Base-by-base conservation (phyloP, 2,329 filamentous ascomycete species). In the Claviceps monticola region DNA sequence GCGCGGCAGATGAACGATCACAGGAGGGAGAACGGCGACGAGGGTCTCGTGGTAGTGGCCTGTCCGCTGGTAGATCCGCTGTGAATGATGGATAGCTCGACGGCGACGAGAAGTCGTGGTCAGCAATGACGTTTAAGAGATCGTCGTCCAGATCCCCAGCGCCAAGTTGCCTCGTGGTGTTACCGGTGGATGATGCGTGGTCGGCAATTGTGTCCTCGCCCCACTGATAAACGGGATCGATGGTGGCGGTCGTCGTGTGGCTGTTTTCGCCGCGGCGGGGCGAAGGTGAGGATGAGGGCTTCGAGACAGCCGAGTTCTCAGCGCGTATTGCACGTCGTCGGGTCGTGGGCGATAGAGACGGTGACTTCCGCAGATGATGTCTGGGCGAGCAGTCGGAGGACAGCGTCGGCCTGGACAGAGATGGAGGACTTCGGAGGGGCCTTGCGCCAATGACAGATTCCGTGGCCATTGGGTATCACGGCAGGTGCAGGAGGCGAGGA, bases 91-190 rank as follows among this genome's bases (percentile, higher is more conserved):
- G 64, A 48, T 68, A 68, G 14, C 56, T 60, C 19, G 67, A 68
- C 21, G 66, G 66, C 2, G 67, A 69, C 9, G 66, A 68, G 50
- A 66, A 66, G 14, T 66, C 60, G 49, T 53, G 54, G 41, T 62
- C 59, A 42, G 57, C 54, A 26, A 69, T 51, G n/a, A 53, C 56
- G 42, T 50, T 50, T 19, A 68, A 54, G 38, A 58, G 59, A 16
- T 56, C 51, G 42, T 64, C 58, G 23, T 65, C 60, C 19, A 34
- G 29, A 48, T 7, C 17, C 8, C 34, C n/a, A 9, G 46, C 11
- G 46, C 29, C 13, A 36, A 34, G 17, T 21, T 19, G 17, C 16
- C 38, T 50, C 26, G 49, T 9, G 14, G 39, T 17, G 50, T 11
- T 9, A 48, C 23, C 42, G 21, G 29, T 9, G 17, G 47, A 17